These are phyloP conservation scores for Hymenochaete sp. DNA, from an alignment of 1,284 basidiomycete genomes.

Conservation along the genomic window DNA sequence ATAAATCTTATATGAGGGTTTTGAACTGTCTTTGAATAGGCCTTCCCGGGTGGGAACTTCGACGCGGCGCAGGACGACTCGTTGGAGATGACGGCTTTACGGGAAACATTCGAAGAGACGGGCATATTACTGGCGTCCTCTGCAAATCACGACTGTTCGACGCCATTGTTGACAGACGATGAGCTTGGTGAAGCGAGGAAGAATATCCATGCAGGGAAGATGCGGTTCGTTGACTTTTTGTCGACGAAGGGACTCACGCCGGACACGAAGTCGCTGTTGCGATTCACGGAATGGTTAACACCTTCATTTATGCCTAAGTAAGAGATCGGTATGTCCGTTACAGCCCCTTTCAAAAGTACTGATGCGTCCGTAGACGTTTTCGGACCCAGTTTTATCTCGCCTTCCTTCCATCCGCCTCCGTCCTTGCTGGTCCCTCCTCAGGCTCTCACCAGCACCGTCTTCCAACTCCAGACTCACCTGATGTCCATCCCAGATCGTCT, in stretches of 20 bases:
- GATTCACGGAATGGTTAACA: constrained; percentile 67
- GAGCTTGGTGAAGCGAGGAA: constrained; percentile 46
- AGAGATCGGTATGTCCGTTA: constrained; percentile 14
- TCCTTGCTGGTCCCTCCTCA: constrained; percentile 38
- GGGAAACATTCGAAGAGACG: constrained; percentile 68
- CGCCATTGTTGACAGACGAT: constrained; percentile 26
- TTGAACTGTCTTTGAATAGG: constrained; percentile 35
- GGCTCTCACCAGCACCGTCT: constrained; percentile 46
- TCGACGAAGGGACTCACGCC: constrained; percentile 33
- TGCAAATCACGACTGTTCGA: constrained; percentile 22
- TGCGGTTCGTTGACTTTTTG: constrained; percentile 48
- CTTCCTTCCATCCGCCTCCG: constrained; percentile 40
- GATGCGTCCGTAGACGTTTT: constrained; percentile 43
- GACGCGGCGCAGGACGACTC: constrained; percentile 51
- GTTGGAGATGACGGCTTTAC: constrained; percentile 51
- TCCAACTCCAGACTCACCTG: constrained; percentile 59
- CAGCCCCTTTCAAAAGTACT: constrained; percentile 3
- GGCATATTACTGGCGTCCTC: constrained; percentile 58
- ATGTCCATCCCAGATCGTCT: constrained; percentile 18
- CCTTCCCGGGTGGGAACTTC: constrained; percentile 65
- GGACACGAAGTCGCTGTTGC: constrained; percentile 40
- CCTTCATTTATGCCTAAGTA: constrained; percentile 45
- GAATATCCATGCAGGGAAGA: constrained; percentile 44
- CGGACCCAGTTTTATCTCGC: constrained; percentile 57
- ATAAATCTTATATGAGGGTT: constrained; percentile 5